A percentile compares a stretch with the other conserved stretches of the same genome.
phyloP scores from a whole-genome alignment of 2,329 filamentous ascomycete species.

The Pochonia chlamydosporia region DNA sequence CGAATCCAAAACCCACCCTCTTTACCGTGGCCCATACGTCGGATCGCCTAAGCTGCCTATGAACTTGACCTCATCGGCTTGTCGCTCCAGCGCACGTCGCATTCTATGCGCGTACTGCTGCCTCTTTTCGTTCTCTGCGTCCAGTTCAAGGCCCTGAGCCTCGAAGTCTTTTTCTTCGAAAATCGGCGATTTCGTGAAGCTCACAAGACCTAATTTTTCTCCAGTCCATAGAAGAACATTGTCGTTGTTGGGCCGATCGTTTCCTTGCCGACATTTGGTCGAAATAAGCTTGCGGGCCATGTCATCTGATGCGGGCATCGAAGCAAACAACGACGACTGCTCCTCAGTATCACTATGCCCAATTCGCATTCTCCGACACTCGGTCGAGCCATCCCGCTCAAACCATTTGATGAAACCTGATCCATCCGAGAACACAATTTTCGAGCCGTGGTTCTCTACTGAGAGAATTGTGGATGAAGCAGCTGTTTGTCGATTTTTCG shows the following conservation, averaged over 20 bases:
- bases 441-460: conserved; percentile 73
- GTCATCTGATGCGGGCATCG: conserved; percentile 55
- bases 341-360: conserved; percentile 46
- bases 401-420: conserved; percentile 85
- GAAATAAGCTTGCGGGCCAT: conserved; percentile 77
- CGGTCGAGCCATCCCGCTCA: conserved; percentile 71
- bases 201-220: conserved; percentile 70
- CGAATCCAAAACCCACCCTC: neutral
- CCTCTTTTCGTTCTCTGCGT: conserved; percentile 46
- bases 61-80: conserved; percentile 74
- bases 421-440: conserved; percentile 78
- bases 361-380: conserved; percentile 49
- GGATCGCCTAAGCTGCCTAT: conserved; percentile 53
- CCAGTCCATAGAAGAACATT: conserved; percentile 85
- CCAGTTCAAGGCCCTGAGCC: conserved; percentile 38
- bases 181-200: conserved; percentile 49
- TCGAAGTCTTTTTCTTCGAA: conserved; percentile 48
- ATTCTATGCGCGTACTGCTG: conserved; percentile 62
- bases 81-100: conserved; percentile 66
- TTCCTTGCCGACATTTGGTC: conserved; percentile 34
- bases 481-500: conserved; percentile 79
- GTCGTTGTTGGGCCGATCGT: conserved; percentile 44
- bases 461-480: conserved; percentile 76
- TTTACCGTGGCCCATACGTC: neutral
- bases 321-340: conserved; percentile 44